phyloP scores from a whole-genome alignment of 2,329 filamentous ascomycete genomes.

The Gliomastix tumulicola region DNA sequence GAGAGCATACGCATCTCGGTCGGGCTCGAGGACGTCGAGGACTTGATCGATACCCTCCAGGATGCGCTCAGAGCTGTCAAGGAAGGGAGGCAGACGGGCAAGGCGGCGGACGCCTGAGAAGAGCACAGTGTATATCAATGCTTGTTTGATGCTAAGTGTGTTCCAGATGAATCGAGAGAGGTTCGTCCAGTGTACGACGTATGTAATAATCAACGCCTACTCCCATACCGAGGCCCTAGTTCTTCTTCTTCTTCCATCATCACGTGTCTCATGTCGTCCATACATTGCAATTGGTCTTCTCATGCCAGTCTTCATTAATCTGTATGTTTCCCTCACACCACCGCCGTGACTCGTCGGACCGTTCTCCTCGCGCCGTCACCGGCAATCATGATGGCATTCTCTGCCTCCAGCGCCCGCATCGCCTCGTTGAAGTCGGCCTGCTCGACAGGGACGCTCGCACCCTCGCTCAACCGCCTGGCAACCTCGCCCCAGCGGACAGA shows the following conservation, averaged over 20 bases:
- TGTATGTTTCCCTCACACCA: slow-evolving; percentile 23
- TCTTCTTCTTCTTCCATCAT: not conserved
- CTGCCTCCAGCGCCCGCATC: slow-evolving; percentile 72
- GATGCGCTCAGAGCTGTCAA: no score
- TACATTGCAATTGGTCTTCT: slow-evolving; percentile 1
- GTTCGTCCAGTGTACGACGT: no score
- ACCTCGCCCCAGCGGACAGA: slow-evolving; percentile 75
- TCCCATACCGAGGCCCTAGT: no score
- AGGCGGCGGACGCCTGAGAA: no score
- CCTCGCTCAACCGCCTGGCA: slow-evolving; percentile 63
- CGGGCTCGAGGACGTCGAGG: slow-evolving; percentile 35
- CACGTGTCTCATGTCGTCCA: no score
- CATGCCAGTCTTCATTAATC: no score
- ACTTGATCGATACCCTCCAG: slow-evolving; percentile 29
- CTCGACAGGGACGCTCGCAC: slow-evolving; percentile 65
- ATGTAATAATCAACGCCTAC: no score
- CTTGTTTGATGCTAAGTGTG: no score
- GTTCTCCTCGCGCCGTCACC: slow-evolving; percentile 81
- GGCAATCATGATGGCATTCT: slow-evolving; percentile 71
- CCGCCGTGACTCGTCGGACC: slow-evolving; percentile 65
- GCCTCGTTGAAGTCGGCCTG: slow-evolving; percentile 76
- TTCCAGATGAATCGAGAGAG: no score
- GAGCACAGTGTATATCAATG: no score
- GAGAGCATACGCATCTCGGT: slow-evolving; percentile 38
- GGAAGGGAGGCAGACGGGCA: no score